Percentiles rank a stretch among this genome's conserved stretches.
Conservation (phyloP, 345 rosid genomes). For the Gossypium bickii region DNA sequence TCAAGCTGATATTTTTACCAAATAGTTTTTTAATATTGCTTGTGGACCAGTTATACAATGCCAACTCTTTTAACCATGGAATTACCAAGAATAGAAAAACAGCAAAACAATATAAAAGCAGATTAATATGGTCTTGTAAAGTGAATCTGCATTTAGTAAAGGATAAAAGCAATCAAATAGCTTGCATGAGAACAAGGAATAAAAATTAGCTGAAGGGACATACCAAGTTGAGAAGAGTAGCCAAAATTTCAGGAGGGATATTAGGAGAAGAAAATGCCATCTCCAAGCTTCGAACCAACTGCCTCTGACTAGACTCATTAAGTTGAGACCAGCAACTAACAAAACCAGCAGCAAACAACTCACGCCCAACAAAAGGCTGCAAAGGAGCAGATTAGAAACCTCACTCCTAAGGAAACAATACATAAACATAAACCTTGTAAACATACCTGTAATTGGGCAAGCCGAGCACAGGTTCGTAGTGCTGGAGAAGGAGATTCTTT, state of each 20-base stretch:
- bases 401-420: slow-evolving; percentile 14
- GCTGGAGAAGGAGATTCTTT: slow-evolving; percentile 99
- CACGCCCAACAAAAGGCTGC: slow-evolving; percentile 97
- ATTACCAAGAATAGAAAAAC: background rate
- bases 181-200: background rate
- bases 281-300: slow-evolving; percentile 88
- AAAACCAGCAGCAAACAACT: slow-evolving; percentile 98
- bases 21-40: background rate
- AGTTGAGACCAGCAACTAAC: slow-evolving; percentile 99
- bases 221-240: slow-evolving; percentile 93
- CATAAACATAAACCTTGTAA: slow-evolving; percentile 10
- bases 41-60: background rate
- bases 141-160: too few relatives aligned
- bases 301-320: slow-evolving; percentile 80
- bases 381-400: slow-evolving; percentile 30
- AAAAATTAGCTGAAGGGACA: background rate
- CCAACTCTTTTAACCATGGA: background rate
- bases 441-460: slow-evolving; percentile 90
- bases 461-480: slow-evolving; percentile 89
- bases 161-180: background rate
- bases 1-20: background rate
- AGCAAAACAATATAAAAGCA: background rate
- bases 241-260: slow-evolving; percentile 98
- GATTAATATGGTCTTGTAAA: background rate
- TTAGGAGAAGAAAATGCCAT: slow-evolving; percentile 98